Conservation (phyloP, 1,284 basidiomycete genomes). For the Moesziomyces sp. region DNA sequence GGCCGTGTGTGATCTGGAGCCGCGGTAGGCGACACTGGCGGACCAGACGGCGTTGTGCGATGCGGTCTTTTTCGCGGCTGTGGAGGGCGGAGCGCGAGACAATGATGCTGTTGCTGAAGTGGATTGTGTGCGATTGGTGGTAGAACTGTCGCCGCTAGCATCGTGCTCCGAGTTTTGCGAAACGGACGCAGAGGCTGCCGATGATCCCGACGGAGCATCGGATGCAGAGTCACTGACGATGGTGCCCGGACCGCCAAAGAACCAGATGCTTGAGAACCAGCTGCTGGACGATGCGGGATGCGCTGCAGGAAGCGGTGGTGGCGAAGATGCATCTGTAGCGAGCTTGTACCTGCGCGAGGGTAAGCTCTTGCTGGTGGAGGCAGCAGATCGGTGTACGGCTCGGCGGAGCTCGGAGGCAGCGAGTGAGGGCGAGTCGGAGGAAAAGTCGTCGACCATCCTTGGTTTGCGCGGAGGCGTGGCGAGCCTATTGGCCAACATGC, state of each 20-base stretch:
- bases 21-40: slow-evolving; percentile 43
- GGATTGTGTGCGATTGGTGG: not conserved
- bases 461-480: slow-evolving; percentile 20
- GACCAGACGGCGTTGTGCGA: slow-evolving; percentile 38
- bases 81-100: not conserved
- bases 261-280: slow-evolving; percentile 43
- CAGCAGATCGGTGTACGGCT: slow-evolving; percentile 20
- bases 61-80: slow-evolving; percentile 21
- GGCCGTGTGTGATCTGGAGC: slow-evolving; percentile 30
- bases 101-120: slow-evolving; percentile 5
- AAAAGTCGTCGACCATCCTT: slow-evolving; percentile 34
- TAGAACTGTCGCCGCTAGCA: not conserved
- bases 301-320: slow-evolving; percentile 11
- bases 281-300: slow-evolving; percentile 9
- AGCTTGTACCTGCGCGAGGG: slow-evolving; percentile 34
- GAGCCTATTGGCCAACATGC: slow-evolving; percentile 36
- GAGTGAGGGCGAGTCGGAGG: slow-evolving; percentile 34
- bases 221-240: slow-evolving; percentile 6
- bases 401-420: slow-evolving; percentile 32
- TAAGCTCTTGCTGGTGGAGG: slow-evolving; percentile 29
- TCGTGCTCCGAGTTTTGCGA: too few relatives aligned
- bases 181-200: not conserved
- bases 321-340: not conserved
- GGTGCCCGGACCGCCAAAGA: slow-evolving; percentile 40
- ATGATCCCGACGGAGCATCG: not conserved